Percentiles rank a stretch among this genome's conserved stretches.
Evolutionary conservation across 2,329 filamentous ascomycete genomes (phyloP).

Genomic region (Cladophialophora chaetospira): DNA sequence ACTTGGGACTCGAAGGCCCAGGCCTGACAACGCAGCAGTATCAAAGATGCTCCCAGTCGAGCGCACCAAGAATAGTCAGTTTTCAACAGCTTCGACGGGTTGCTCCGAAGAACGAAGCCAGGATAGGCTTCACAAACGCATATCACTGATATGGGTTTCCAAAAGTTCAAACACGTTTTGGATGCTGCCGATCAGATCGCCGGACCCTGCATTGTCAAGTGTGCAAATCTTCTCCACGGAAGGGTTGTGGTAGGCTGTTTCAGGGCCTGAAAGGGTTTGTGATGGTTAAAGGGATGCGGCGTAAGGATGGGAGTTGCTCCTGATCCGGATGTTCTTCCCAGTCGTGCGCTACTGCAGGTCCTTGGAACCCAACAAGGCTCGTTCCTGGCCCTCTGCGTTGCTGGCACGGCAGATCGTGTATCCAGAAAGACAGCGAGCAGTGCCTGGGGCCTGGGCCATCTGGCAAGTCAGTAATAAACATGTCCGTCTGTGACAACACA

Average conservation of each 20-base stretch:
- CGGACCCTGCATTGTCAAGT: slow-evolving; percentile 1
- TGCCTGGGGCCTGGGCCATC: no score
- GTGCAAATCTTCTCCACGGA: not conserved
- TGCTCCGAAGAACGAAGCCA: no score
- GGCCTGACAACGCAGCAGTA: slow-evolving; percentile 6
- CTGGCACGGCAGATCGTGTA: not conserved
- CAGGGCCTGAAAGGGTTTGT: slow-evolving; percentile 17
- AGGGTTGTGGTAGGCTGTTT: not conserved
- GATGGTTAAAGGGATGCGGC: slow-evolving; percentile 3
- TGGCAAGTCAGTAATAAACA: not conserved
- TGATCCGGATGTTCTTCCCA: not conserved
- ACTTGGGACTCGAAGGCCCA: not conserved
- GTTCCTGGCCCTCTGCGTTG: not conserved
- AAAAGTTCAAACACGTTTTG: not conserved
- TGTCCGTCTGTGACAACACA: slow-evolving; percentile 8
- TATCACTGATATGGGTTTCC: not conserved
- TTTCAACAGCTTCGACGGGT: not conserved
- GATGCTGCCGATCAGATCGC: slow-evolving; percentile 7
- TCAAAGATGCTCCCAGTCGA: no score
- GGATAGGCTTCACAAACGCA: not conserved
- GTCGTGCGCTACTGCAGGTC: not conserved
- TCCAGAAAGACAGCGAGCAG: no score
- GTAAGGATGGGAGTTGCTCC: not conserved
- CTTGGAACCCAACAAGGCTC: slow-evolving; percentile 1
- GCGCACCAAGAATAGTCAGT: no score